Conservation (phyloP, 2,329 filamentous ascomycete genomes). For the Penicillium sp. region DNA sequence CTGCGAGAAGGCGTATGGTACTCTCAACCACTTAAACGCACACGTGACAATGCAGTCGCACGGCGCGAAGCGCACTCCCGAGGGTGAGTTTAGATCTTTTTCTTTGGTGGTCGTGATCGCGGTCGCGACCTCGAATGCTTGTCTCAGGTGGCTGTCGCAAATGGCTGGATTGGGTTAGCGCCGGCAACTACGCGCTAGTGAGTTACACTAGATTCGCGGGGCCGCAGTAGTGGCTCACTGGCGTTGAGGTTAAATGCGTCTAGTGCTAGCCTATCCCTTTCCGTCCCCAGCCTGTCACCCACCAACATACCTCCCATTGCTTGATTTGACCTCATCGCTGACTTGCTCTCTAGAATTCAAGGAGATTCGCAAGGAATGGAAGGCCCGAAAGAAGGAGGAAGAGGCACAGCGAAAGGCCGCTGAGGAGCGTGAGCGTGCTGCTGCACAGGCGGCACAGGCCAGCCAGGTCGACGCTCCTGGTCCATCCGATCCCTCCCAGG, state of each 20-base stretch:
- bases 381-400: constrained; percentile 98
- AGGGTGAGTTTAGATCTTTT: constrained; percentile 63
- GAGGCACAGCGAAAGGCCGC: constrained; percentile 84
- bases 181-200: constrained; percentile 39
- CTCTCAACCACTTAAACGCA: constrained; percentile 92
- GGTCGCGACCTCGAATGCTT: constrained; percentile 10
- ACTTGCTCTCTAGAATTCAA: constrained; percentile 72
- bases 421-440: constrained; percentile 72
- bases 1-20: constrained; percentile 97
- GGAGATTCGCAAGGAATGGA: constrained; percentile 98
- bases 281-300: constrained; percentile 4
- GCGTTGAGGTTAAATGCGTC: constrained; percentile 44
- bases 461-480: constrained; percentile 46
- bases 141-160: constrained; percentile 28
- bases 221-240: constrained; percentile 51
- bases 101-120: not conserved
- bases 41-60: constrained; percentile 99
- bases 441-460: constrained; percentile 48
- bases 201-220: constrained; percentile 49
- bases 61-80: constrained; percentile 86
- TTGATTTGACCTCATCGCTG: not conserved
- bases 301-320: not conserved
- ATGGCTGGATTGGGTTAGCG: constrained; percentile 40
- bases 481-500: constrained; percentile 46
- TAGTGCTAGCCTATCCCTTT: constrained; percentile 25